Base-by-base conservation (phyloP, 345 rosid genomes). In the Salix koriyanagi region DNA sequence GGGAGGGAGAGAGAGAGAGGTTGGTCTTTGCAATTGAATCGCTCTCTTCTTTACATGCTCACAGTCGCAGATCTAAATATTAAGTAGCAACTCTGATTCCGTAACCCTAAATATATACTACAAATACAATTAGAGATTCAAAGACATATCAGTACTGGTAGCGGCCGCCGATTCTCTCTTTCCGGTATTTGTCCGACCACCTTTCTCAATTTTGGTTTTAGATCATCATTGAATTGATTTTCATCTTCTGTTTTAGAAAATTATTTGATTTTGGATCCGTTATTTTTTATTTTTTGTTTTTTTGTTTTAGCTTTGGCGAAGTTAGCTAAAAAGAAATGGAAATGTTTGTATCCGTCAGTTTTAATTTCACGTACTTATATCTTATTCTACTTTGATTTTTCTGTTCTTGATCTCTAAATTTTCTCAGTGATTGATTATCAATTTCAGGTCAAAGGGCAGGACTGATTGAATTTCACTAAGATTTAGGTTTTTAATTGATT, bases 1-100 rank as follows among this genome's bases (percentile, higher is more conserved):
- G 6, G 25, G 44, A 37, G 36, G 4, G 56, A 18, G 42, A 39
- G 70, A 21, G 19, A 1, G 73, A 5, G 37, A 34, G 6, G 6
- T 34, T 34, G 37, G 23, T 37, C 34, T n/a, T 25, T 65, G 84
- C 84, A 3, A 62, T 75, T 70, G 86, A 83, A 79, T 79, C 76
- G 84, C 64, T 76, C 75, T 68, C 39, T 75, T 67, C 73, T 46
- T 5, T n/a, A 13, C 12, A 65, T 67, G n/a, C 66, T 69, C 23
- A 11, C 4, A 76, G 19, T 76, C 16, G 10, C 62, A n/a, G 25
- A 58, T 58, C 62, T 58, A 58, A 23, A 58, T 10, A 10, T 11
- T 4, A 12, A 58, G 14, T 2, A 44, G 19, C 36, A 52, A 15
- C 9, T 37, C 50, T 68, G 82, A 76, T 73, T 80, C 69, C 32